phyloP scores from a whole-genome alignment of 2,329 filamentous ascomycete species.

The Gliomastix tumulicola region DNA sequence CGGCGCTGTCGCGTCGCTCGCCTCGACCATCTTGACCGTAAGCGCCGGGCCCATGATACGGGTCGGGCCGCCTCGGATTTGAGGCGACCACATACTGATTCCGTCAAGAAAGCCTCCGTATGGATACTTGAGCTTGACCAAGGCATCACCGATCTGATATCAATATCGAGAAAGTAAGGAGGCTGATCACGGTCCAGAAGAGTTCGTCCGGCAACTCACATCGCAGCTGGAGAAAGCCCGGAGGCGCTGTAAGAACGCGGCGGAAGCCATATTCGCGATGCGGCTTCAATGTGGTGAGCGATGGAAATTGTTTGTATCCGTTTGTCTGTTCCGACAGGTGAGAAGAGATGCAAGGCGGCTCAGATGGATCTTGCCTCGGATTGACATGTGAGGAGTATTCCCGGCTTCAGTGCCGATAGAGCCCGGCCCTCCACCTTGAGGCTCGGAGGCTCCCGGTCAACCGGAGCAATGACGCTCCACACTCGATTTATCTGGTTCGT shows the following conservation, averaged over 20 bases:
- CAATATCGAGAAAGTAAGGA: too few relatives aligned
- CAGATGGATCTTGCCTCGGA: too few relatives aligned
- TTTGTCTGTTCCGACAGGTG: too few relatives aligned
- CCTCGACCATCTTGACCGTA: constrained; percentile 42
- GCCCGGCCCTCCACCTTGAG: too few relatives aligned
- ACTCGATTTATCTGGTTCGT: too few relatives aligned
- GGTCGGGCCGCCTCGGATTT: constrained; percentile 38
- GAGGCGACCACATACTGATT: constrained; percentile 46
- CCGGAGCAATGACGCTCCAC: too few relatives aligned
- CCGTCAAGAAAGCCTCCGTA: constrained; percentile 47
- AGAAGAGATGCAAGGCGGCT: too few relatives aligned
- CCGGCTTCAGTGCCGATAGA: too few relatives aligned
- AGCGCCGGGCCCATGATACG: constrained; percentile 49
- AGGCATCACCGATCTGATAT: constrained; percentile 26
- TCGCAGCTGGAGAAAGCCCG: constrained; percentile 1
- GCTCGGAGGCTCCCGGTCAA: too few relatives aligned
- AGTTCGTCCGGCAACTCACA: constrained; percentile 1
- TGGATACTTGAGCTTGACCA: constrained; percentile 38
- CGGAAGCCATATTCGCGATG: not conserved
- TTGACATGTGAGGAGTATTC: too few relatives aligned
- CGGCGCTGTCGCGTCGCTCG: constrained; percentile 13
- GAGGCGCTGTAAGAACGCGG: not conserved
- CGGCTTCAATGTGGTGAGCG: not conserved
- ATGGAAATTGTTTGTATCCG: too few relatives aligned
- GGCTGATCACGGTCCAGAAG: too few relatives aligned